Percentiles rank a stretch among this genome's conserved stretches.
Conservation (phyloP, 2,329 filamentous ascomycete genomes). For the Diaporthe helianthi region DNA sequence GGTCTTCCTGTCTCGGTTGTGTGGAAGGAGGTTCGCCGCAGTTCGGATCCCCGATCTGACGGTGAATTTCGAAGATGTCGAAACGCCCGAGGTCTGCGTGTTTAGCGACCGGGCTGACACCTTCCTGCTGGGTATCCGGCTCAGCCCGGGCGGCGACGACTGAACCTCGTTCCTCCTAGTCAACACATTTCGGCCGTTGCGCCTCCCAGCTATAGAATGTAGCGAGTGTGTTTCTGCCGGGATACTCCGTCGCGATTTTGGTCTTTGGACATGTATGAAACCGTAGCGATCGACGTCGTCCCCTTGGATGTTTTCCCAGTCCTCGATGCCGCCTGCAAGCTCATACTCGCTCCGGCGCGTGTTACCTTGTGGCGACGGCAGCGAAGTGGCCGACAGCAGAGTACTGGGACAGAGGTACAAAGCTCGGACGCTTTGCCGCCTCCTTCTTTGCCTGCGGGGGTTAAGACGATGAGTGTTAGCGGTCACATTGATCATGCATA, state of each 20-base stretch:
- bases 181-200: conserved; percentile 56
- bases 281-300: conserved; percentile 72
- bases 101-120: conserved; percentile 65
- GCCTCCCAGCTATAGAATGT: conserved; percentile 53
- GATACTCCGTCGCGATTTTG: conserved; percentile 48
- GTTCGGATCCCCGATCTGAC: conserved; percentile 63
- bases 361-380: conserved; percentile 53
- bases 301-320: conserved; percentile 70
- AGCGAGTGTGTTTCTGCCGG: conserved; percentile 42
- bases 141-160: conserved; percentile 46
- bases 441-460: conserved; percentile 33
- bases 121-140: conserved; percentile 59
- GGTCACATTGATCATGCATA: conserved; percentile 36
- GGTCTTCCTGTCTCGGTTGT: conserved; percentile 66
- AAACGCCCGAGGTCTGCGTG: conserved; percentile 62
- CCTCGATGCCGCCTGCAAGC: conserved; percentile 66
- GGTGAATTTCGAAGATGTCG: conserved; percentile 58
- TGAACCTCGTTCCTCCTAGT: conserved; percentile 48
- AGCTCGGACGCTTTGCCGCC: conserved; percentile 39
- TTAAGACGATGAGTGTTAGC: conserved; percentile 40
- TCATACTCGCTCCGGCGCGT: conserved; percentile 50
- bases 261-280: conserved; percentile 63
- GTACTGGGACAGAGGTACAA: conserved; percentile 45
- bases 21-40: conserved; percentile 64
- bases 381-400: conserved; percentile 53